Conservation (phyloP, 306 rosid genomes). For the Sophora flavescens region DNA sequence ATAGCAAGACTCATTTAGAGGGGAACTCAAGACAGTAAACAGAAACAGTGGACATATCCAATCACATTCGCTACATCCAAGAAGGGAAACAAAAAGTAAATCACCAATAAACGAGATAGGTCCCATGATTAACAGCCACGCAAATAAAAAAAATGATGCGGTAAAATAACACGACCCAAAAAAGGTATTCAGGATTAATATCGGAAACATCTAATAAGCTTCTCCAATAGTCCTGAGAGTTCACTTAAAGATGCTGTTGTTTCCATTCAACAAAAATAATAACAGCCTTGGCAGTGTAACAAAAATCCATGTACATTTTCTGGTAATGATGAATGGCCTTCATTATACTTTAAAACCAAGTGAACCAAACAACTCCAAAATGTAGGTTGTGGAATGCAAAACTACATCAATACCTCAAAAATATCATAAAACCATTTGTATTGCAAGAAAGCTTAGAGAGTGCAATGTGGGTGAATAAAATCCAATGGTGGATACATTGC, state of each 20-base stretch:
- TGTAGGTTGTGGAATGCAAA: not conserved
- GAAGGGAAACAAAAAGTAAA: not conserved
- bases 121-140: too few species aligned
- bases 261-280: not conserved
- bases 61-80: constrained; percentile 31
- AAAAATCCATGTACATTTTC: not conserved
- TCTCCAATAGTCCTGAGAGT: not conserved
- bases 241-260: not conserved
- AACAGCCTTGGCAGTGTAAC: not conserved
- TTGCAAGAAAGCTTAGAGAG: not conserved
- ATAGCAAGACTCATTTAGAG: constrained; percentile 15
- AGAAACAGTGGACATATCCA: constrained; percentile 11
- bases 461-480: too few species aligned
- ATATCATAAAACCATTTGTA: not conserved
- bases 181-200: not conserved
- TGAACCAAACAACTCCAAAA: not conserved
- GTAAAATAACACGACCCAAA: not conserved
- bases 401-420: not conserved
- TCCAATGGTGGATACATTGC: not conserved
- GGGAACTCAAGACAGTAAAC: not conserved
- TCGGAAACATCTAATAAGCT: not conserved
- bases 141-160: not conserved
- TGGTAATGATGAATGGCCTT: not conserved
- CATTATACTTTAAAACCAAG: not conserved
- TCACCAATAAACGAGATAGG: not conserved